Percentiles rank a stretch among this genome's conserved stretches.
Conservation (phyloP, 768 basidiomycete species). For the Phaffia australis region DNA sequence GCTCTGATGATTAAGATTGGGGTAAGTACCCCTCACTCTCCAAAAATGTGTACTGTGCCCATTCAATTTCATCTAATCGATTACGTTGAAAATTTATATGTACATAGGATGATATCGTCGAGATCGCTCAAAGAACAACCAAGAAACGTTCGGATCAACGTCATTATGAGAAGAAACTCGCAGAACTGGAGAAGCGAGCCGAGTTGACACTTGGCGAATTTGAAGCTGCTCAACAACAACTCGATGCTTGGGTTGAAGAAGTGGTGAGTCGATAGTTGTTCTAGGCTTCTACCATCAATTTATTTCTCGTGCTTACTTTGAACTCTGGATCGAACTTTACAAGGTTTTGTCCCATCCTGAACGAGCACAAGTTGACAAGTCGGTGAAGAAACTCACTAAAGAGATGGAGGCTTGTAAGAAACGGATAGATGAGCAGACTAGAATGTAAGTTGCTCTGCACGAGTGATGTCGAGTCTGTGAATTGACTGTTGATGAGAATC, state of each 20-base stretch:
- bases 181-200: slow-evolving; percentile 23
- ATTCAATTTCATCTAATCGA: background rate
- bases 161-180: slow-evolving; percentile 36
- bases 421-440: slow-evolving; percentile 58
- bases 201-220: background rate
- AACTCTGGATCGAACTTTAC: background rate
- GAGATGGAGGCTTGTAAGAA: slow-evolving; percentile 53
- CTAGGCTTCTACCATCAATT: background rate
- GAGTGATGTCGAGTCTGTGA: background rate
- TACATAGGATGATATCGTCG: slow-evolving; percentile 38
- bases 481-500: background rate
- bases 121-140: background rate
- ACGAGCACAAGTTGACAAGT: background rate
- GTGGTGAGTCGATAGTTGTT: background rate
- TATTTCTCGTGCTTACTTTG: background rate
- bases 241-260: background rate
- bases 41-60: background rate
- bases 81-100: background rate
- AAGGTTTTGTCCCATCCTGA: background rate
- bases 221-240: background rate
- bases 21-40: background rate
- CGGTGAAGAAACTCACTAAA: slow-evolving; percentile 42
- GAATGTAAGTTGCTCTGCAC: slow-evolving; percentile 42
- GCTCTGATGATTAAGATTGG: background rate
- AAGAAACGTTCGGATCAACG: slow-evolving; percentile 24